Percentiles rank a stretch among this genome's conserved stretches.
Evolutionary conservation across 225 moss, liverwort and hornwort genomes (phyloP).

Genomic region (Neckera pumila): DNA sequence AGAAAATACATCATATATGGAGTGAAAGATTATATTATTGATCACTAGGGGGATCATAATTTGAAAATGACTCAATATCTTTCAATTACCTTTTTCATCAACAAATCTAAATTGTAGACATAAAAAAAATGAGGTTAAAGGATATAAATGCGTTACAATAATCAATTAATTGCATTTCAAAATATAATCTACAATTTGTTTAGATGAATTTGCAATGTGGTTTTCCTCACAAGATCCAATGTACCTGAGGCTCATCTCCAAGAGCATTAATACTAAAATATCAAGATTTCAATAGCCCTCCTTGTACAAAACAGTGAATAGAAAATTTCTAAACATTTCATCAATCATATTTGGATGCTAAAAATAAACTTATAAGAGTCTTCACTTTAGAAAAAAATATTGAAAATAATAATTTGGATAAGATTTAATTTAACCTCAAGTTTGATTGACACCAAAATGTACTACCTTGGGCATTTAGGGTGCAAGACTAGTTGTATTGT

Average conservation of each 20-base stretch:
- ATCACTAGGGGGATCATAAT: no score
- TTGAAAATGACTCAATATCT: neutral
- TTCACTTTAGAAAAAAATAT: neutral
- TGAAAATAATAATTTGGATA: neutral
- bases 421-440: neutral
- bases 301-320: neutral
- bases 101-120: neutral
- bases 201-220: no score
- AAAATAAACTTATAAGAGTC: neutral
- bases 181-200: neutral
- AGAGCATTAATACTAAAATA: neutral
- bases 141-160: neutral
- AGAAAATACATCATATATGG: neutral
- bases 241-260: neutral
- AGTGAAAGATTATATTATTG: neutral
- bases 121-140: neutral
- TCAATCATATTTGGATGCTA: neutral
- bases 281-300: neutral
- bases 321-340: neutral
- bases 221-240: neutral
- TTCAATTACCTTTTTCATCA: neutral
- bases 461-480: neutral
- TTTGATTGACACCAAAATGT: neutral
- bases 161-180: neutral
- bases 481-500: neutral